phyloP scores from a whole-genome alignment of 352 stramenopile species.

The Phytophthora parvispora region DNA sequence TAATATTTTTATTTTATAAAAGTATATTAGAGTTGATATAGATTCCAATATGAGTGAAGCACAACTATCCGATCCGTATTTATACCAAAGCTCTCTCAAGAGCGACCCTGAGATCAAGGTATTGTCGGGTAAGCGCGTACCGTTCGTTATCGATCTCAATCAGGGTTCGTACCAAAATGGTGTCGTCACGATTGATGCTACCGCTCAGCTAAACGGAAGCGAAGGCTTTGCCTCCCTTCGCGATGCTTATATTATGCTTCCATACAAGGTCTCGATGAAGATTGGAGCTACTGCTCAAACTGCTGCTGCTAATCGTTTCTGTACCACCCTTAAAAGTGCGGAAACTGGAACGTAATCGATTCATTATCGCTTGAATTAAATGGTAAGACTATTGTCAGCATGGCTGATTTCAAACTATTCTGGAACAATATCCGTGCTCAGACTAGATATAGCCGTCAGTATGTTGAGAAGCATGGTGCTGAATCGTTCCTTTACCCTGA shows the following conservation, averaged over 20 bases:
- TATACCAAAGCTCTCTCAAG: constrained; percentile 10
- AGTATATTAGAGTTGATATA: constrained; percentile 8
- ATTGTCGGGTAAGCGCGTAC: constrained; percentile 2
- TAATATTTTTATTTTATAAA: constrained; percentile 1
- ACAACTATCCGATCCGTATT: constrained; percentile 9
- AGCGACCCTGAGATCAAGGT: constrained; percentile 7
- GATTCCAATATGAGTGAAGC: constrained; percentile 5
- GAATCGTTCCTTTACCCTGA: constrained; percentile 39
- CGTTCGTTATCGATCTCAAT: constrained; percentile 6
- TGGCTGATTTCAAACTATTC: constrained; percentile 29
- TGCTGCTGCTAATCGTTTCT: constrained; percentile 28
- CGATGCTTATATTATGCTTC: constrained; percentile 14
- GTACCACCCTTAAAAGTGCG: constrained; percentile 26
- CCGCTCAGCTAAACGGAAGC: constrained; percentile 5
- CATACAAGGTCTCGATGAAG: constrained; percentile 16
- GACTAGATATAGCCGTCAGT: constrained; percentile 20
- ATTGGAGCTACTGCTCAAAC: constrained; percentile 6
- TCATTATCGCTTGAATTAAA: constrained; percentile 30
- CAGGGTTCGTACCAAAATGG: constrained; percentile 9
- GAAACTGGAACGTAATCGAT: constrained; percentile 30
- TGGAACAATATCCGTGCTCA: constrained; percentile 40
- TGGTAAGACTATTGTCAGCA: constrained; percentile 28
- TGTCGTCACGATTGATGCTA: constrained; percentile 10
- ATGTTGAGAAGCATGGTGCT: constrained; percentile 40
- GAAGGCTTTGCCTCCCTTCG: constrained; percentile 12